A percentile compares a stretch with the other conserved stretches of the same genome.
Conservation (phyloP, 495 filamentous ascomycete species). For the Lasiosphaeria miniovina region DNA sequence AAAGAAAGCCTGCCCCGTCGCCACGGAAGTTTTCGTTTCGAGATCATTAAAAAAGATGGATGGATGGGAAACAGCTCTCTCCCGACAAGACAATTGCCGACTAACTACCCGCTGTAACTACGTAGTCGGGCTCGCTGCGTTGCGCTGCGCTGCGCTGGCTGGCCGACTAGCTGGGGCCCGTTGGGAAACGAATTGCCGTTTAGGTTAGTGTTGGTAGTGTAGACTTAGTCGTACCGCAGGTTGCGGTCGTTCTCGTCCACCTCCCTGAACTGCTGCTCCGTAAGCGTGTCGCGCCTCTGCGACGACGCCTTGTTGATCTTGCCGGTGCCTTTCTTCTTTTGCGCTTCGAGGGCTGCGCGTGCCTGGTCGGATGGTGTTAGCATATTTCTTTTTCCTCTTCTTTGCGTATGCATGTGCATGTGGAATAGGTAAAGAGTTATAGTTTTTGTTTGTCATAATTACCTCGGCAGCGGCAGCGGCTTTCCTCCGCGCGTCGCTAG, state of each 20-base stretch:
- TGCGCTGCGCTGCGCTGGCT: no score
- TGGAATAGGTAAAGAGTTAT: not conserved
- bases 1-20: no score
- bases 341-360: constrained; percentile 43
- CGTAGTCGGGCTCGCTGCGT: no score
- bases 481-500: constrained; percentile 53
- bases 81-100: no score
- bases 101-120: no score
- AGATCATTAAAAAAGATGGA: no score
- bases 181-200: no score
- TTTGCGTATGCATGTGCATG: not conserved
- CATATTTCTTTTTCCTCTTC: not conserved
- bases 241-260: constrained; percentile 52
- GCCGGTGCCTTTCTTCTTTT: constrained; percentile 42
- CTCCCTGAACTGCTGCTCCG: constrained; percentile 56
- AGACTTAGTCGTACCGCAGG: constrained; percentile 48
- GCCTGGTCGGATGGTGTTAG: constrained; percentile 31
- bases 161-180: no score
- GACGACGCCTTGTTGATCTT: constrained; percentile 60
- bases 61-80: no score
- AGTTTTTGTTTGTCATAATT: constrained; percentile 23
- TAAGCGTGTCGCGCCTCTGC: constrained; percentile 36
- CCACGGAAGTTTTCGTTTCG: no score
- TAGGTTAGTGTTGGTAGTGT: no score
- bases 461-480: constrained; percentile 72